These are phyloP conservation scores for Eucalyptus tenuipes DNA, from an alignment of 345 rosid species.

Conservation along the genomic window DNA sequence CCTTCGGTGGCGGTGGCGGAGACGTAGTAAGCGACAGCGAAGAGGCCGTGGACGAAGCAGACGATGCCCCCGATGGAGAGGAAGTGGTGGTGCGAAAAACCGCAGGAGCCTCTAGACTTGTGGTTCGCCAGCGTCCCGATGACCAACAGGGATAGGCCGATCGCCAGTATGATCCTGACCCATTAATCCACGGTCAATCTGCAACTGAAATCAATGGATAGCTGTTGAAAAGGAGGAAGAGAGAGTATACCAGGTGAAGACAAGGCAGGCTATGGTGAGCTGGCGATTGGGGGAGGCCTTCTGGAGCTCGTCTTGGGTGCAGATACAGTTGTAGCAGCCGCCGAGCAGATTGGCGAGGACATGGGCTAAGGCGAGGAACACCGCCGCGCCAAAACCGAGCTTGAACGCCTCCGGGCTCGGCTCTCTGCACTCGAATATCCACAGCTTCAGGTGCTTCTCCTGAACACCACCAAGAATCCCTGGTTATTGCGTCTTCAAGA, in stretches of 20 bases:
- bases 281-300: constrained; percentile 56
- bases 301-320: constrained; percentile 76
- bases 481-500: not conserved
- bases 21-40: constrained; percentile 69
- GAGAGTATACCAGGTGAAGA: constrained; percentile 61
- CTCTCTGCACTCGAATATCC: constrained; percentile 82
- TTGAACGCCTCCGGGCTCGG: constrained; percentile 81
- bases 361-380: constrained; percentile 55
- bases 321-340: constrained; percentile 65
- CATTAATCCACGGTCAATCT: not conserved
- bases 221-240: not conserved
- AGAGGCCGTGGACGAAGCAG: constrained; percentile 83
- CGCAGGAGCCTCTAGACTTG: constrained; percentile 74
- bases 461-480: not conserved
- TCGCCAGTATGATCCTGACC: constrained; percentile 67
- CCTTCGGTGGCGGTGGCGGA: constrained; percentile 51
- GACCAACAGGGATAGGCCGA: constrained; percentile 62
- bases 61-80: constrained; percentile 81
- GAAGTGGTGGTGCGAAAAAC: constrained; percentile 79
- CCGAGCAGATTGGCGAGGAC: constrained; percentile 56
- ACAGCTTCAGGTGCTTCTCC: constrained; percentile 59
- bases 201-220: not conserved
- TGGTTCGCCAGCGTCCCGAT: constrained; percentile 68
- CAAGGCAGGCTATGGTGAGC: constrained; percentile 60
- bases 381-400: constrained; percentile 72